Evolutionary conservation across 176 grass and related monocot genomes (phyloP).

Genomic region (Zea mays): DNA sequence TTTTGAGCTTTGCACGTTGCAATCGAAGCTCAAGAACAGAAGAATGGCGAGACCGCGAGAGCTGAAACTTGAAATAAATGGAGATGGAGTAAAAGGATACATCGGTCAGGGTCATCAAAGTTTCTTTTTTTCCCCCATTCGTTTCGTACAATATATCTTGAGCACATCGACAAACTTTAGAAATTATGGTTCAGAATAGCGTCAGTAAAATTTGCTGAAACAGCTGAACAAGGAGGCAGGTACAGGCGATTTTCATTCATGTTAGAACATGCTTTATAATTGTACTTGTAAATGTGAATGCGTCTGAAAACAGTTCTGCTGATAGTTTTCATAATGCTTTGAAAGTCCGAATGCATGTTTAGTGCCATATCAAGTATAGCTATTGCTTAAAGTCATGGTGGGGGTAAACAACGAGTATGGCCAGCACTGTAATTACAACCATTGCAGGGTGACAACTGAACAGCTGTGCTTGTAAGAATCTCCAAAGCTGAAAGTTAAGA

Average conservation of each 20-base stretch:
- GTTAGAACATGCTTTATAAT: neutral
- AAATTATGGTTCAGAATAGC: neutral
- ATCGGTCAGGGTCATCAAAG: neutral
- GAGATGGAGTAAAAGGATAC: neutral
- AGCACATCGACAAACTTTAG: neutral
- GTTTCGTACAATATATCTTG: neutral
- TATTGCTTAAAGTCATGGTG: neutral
- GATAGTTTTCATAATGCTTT: neutral
- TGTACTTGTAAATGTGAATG: neutral
- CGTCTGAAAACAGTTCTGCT: neutral
- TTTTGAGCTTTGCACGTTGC: slow-evolving; percentile 21
- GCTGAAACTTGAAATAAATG: slow-evolving; percentile 8
- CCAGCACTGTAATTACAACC: slow-evolving; percentile 34
- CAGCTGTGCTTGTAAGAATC: slow-evolving; percentile 27
- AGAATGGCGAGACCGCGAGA: neutral
- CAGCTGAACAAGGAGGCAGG: neutral
- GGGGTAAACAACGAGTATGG: slow-evolving; percentile 17
- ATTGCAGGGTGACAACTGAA: slow-evolving; percentile 54
- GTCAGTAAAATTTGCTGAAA: neutral
- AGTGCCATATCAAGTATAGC: neutral
- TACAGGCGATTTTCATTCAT: neutral
- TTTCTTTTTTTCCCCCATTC: neutral
- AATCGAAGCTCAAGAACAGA: slow-evolving; percentile 24
- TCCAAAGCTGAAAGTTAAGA: slow-evolving; percentile 40
- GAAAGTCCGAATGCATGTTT: neutral